Evolutionary conservation across 2,329 filamentous ascomycete species (phyloP).

Genomic region (Niveomyces coronatus): DNA sequence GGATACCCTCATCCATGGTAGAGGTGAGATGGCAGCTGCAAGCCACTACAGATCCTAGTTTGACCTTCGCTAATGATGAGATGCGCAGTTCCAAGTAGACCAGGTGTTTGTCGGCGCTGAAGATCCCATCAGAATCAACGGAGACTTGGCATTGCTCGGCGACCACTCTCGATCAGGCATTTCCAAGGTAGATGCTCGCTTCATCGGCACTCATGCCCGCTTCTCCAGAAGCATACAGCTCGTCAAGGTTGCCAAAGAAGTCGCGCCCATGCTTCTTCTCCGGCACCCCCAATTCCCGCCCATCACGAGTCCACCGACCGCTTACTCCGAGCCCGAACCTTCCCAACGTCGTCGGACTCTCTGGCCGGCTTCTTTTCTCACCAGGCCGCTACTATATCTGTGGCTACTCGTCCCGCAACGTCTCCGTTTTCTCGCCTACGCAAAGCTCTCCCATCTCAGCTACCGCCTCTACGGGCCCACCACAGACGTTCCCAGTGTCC

Average conservation of each 20-base stretch:
- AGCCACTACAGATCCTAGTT: not conserved
- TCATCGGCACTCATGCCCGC: constrained; percentile 20
- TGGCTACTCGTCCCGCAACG: not conserved
- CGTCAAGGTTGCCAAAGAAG: constrained; percentile 14
- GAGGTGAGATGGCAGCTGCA: constrained; percentile 15
- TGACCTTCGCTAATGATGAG: not conserved
- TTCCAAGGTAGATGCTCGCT: constrained; percentile 18
- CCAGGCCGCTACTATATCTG: not conserved
- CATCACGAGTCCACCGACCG: not conserved
- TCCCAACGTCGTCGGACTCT: no score
- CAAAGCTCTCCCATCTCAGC: not conserved
- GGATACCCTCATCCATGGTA: constrained; percentile 17
- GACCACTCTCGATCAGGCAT: constrained; percentile 20
- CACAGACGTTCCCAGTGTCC: not conserved
- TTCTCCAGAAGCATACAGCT: constrained; percentile 18
- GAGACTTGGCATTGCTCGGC: constrained; percentile 18
- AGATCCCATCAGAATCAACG: constrained; percentile 14
- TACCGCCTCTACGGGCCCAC: not conserved
- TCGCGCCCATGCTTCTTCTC: constrained; percentile 4
- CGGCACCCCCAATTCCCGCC: not conserved
- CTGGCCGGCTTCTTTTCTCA: not conserved
- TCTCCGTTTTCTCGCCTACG: not conserved
- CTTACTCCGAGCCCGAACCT: no score
- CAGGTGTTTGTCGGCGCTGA: constrained; percentile 2
- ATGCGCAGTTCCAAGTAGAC: constrained; percentile 6